A percentile compares a stretch with the other conserved stretches of the same genome.
Evolutionary conservation across 352 stramenopile species (phyloP).

Genomic region (Nothophytophthora sp.): DNA sequence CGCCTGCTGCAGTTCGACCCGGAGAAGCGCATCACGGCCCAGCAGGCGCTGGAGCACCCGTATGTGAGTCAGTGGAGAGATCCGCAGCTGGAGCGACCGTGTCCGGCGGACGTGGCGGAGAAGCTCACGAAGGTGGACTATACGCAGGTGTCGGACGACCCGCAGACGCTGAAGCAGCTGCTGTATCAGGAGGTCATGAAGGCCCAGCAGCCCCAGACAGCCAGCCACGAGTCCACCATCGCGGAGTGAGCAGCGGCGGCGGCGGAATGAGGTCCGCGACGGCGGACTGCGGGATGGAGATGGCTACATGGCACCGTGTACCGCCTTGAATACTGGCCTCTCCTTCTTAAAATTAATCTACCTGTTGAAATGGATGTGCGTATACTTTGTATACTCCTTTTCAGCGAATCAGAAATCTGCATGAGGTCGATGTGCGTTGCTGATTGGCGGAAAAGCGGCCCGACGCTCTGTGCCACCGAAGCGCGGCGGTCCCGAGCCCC

Average conservation of each 20-base stretch:
- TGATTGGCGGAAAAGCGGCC: slow-evolving; percentile 3
- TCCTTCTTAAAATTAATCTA: background rate
- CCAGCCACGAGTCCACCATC: slow-evolving; percentile 16
- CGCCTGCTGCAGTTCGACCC: slow-evolving; percentile 89
- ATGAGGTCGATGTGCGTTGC: too few species aligned
- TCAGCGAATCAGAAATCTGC: slow-evolving; percentile 16
- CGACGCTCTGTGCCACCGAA: slow-evolving; percentile 6
- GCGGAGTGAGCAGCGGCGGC: slow-evolving; percentile 13
- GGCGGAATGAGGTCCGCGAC: too few species aligned
- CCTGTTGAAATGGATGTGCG: slow-evolving; percentile 20
- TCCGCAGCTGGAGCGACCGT: slow-evolving; percentile 55
- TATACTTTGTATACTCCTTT: slow-evolving; percentile 1
- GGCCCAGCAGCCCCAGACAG: slow-evolving; percentile 31
- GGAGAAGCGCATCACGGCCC: slow-evolving; percentile 80
- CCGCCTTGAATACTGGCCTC: background rate
- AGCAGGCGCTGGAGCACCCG: slow-evolving; percentile 85
- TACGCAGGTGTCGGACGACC: slow-evolving; percentile 67
- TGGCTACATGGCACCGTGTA: background rate
- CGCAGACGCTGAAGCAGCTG: slow-evolving; percentile 73
- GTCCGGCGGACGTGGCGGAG: slow-evolving; percentile 47
- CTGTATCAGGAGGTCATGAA: slow-evolving; percentile 88
- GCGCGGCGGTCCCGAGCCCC: slow-evolving; percentile 27
- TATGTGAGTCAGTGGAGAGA: slow-evolving; percentile 90
- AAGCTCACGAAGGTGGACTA: slow-evolving; percentile 78
- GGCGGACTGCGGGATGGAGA: too few species aligned